These are phyloP conservation scores for Wickerhamomyces rabaulensis DNA, from an alignment of 805 yeast species.

Conservation along the genomic window DNA sequence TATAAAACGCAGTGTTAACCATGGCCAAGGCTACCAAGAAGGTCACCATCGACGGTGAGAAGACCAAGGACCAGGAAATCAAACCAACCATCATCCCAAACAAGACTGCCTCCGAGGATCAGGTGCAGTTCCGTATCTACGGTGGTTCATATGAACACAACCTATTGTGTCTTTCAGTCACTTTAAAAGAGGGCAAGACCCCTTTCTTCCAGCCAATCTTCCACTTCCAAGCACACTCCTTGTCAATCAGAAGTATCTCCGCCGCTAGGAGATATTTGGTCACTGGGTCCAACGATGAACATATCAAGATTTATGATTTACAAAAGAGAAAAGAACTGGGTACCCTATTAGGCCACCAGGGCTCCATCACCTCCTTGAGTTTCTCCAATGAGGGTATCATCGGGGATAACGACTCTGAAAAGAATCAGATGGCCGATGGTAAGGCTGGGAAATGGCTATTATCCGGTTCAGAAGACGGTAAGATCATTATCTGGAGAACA, in stretches of 20 bases:
- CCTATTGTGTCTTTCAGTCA: conserved; percentile 72
- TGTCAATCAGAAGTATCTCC: conserved; percentile 82
- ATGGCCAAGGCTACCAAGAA: not conserved
- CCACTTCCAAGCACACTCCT: conserved; percentile 92
- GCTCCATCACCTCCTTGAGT: conserved; percentile 72
- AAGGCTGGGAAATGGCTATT: conserved; percentile 81
- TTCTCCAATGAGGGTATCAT: conserved; percentile 53
- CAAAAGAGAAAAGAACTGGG: conserved; percentile 94
- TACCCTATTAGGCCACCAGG: conserved; percentile 81
- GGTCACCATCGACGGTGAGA: not conserved
- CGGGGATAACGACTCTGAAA: conserved; percentile 4
- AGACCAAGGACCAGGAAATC: conserved; percentile 8
- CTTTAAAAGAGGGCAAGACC: conserved; percentile 43
- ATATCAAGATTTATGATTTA: conserved; percentile 87
- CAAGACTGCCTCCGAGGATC: not conserved
- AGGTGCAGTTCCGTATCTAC: conserved; percentile 62
- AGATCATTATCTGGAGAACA: conserved; percentile 86
- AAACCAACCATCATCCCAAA: conserved; percentile 23
- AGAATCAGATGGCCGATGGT: conserved; percentile 1
- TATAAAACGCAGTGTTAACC: not conserved
- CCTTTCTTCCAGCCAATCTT: conserved; percentile 88
- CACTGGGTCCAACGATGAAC: conserved; percentile 94
- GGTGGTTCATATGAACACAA: conserved; percentile 97
- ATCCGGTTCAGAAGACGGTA: conserved; percentile 88
- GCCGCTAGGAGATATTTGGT: conserved; percentile 79